Evolutionary conservation across 345 rosid species (phyloP).

Genomic region (Mallotus nudiflorus): DNA sequence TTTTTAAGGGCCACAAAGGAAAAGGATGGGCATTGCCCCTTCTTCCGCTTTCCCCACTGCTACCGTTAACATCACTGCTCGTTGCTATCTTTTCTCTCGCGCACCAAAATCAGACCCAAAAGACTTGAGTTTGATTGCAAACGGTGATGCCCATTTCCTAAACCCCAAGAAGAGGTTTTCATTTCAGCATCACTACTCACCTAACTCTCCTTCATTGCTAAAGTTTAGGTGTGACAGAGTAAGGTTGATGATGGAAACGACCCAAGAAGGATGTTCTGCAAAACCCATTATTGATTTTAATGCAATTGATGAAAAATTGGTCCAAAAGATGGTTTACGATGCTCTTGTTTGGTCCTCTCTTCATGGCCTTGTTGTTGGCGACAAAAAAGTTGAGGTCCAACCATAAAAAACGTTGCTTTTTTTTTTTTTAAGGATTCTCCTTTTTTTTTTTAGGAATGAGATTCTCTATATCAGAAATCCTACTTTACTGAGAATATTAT

Average conservation of each 20-base stretch:
- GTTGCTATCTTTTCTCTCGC: neutral
- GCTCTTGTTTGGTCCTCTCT: slow-evolving; percentile 98
- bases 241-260: slow-evolving; percentile 45
- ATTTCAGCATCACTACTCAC: neutral
- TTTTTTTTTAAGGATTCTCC: no score
- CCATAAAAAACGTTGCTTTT: neutral
- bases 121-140: neutral
- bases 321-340: slow-evolving; percentile 72
- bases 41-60: slow-evolving; percentile 32
- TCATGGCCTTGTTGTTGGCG: slow-evolving; percentile 92
- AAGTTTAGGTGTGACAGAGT: slow-evolving; percentile 40
- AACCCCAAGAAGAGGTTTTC: slow-evolving; percentile 4
- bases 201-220: slow-evolving; percentile 6
- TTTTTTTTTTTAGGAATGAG: no score
- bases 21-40: slow-evolving; percentile 47
- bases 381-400: slow-evolving; percentile 61
- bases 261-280: slow-evolving; percentile 22
- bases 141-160: neutral
- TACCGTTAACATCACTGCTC: neutral
- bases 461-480: neutral
- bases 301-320: slow-evolving; percentile 52
- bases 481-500: neutral
- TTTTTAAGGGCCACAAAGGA: neutral
- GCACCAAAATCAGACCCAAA: neutral
- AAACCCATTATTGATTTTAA: slow-evolving; percentile 49